phyloP scores from a whole-genome alignment of 2,329 filamentous ascomycete species.

The Venturia nashicola region DNA sequence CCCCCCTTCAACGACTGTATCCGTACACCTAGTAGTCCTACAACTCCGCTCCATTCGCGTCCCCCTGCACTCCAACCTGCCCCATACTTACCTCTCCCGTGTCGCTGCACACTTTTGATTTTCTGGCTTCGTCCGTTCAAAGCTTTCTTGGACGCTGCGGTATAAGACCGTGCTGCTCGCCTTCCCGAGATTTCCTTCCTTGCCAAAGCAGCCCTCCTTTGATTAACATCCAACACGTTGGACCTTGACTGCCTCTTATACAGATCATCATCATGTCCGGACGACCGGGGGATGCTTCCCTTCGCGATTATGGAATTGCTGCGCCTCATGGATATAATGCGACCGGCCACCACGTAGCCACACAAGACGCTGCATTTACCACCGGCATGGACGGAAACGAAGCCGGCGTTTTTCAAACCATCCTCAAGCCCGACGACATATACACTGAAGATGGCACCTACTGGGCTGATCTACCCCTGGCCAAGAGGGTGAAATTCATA shows the following conservation, averaged over 20 bases:
- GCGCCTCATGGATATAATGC: conserved; percentile 35
- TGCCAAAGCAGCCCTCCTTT: neutral
- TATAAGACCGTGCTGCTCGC: neutral
- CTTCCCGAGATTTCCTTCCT: neutral
- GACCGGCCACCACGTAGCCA: conserved; percentile 29
- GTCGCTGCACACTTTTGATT: neutral
- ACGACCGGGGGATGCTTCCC: neutral
- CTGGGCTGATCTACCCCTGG: conserved; percentile 76
- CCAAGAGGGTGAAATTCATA: conserved; percentile 64
- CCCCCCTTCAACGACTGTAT: no score
- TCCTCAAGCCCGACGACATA: conserved; percentile 80
- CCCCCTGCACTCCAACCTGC: neutral
- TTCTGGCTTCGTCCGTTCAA: neutral
- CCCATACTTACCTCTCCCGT: neutral
- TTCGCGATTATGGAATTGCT: conserved; percentile 6
- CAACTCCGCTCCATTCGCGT: neutral
- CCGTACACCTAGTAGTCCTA: neutral
- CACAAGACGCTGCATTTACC: conserved; percentile 15
- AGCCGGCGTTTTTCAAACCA: conserved; percentile 56
- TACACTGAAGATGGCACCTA: conserved; percentile 75
- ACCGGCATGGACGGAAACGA: conserved; percentile 45
- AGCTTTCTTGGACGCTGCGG: no score
- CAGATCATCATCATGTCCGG: neutral
- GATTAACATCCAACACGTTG: neutral
- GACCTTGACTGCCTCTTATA: neutral